phyloP scores from a whole-genome alignment of 257 asterid species.

The Jaltomata sinuosa region DNA sequence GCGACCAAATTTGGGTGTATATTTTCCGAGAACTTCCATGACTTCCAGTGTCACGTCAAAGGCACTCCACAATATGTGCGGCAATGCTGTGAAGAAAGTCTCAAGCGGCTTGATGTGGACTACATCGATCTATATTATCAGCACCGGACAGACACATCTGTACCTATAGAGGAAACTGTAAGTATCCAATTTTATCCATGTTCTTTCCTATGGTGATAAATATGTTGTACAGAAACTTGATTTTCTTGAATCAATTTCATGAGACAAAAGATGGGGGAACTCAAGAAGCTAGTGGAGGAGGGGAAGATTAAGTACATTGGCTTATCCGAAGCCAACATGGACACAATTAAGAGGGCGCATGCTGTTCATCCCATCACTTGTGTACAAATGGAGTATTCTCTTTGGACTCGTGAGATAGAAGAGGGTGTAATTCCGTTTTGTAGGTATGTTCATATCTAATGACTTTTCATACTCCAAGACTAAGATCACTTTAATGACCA shows the following conservation, averaged over 20 bases:
- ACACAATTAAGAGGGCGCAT: slow-evolving; percentile 53
- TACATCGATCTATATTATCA: slow-evolving; percentile 50
- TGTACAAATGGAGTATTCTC: slow-evolving; percentile 53
- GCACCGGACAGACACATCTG: slow-evolving; percentile 33
- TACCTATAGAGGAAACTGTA: slow-evolving; percentile 60
- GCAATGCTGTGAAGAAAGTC: slow-evolving; percentile 42
- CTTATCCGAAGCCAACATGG: slow-evolving; percentile 43
- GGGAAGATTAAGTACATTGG: slow-evolving; percentile 48
- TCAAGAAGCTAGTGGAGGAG: slow-evolving; percentile 48
- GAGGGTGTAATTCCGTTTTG: slow-evolving; percentile 47
- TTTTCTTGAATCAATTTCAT: neutral
- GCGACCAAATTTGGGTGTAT: slow-evolving; percentile 28
- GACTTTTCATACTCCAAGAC: neutral
- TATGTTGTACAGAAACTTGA: neutral
- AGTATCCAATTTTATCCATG: neutral
- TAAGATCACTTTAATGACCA: neutral
- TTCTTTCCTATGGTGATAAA: neutral
- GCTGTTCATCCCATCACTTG: slow-evolving; percentile 48
- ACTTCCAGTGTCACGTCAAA: neutral
- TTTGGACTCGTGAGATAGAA: slow-evolving; percentile 49
- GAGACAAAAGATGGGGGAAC: slow-evolving; percentile 34
- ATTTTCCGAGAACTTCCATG: neutral
- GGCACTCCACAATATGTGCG: slow-evolving; percentile 34
- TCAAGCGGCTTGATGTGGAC: slow-evolving; percentile 36
- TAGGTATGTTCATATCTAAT: slow-evolving; percentile 13